Conservation (phyloP, 305 asterid species). For the Andrographis paniculata region DNA sequence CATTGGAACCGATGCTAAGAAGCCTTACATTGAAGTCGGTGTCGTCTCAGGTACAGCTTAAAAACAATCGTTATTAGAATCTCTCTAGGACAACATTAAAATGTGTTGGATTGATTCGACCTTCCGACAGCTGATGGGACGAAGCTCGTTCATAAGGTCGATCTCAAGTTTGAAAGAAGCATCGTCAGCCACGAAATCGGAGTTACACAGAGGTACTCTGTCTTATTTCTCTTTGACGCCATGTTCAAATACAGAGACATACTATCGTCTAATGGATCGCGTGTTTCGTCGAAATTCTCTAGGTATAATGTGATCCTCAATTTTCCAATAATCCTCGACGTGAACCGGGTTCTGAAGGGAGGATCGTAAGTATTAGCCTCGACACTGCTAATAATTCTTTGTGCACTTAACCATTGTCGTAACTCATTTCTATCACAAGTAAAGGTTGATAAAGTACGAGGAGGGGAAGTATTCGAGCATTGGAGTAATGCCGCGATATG, state of each 20-base stretch:
- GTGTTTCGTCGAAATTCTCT: not conserved
- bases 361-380: slow-evolving; percentile 30
- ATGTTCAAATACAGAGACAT: not conserved
- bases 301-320: slow-evolving; percentile 42
- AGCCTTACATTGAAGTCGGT: slow-evolving; percentile 34
- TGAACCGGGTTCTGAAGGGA: slow-evolving; percentile 27
- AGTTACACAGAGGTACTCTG: slow-evolving; percentile 26
- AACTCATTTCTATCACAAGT: not conserved
- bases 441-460: slow-evolving; percentile 25
- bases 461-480: slow-evolving; percentile 26
- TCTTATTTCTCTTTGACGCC: not conserved
- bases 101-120: no score
- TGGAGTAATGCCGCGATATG: slow-evolving; percentile 45
- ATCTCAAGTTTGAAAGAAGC: slow-evolving; percentile 24
- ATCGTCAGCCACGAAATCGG: slow-evolving; percentile 36
- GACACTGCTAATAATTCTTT: no score
- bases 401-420: no score
- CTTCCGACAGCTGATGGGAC: slow-evolving; percentile 40
- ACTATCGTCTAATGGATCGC: not conserved
- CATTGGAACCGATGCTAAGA: slow-evolving; percentile 24
- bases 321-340: slow-evolving; percentile 29
- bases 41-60: slow-evolving; percentile 33
- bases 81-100: no score
- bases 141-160: slow-evolving; percentile 29
- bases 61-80: no score